Evolutionary conservation across 2,329 filamentous ascomycete species (phyloP).

Genomic region (Sporothrix inflata): DNA sequence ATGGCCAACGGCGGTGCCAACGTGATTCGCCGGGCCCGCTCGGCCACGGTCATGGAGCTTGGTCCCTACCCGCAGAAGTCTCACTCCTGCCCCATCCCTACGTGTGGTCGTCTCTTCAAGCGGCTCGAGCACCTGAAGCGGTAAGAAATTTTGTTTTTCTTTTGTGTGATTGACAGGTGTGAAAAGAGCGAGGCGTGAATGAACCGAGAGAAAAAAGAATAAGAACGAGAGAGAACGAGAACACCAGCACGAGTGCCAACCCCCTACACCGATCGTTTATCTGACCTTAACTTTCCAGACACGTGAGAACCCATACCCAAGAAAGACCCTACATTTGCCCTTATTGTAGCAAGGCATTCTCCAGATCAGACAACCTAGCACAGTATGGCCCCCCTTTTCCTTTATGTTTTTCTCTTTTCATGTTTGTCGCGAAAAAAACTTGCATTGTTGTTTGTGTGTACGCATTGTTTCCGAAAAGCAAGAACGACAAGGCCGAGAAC

Average conservation of each 20-base stretch:
- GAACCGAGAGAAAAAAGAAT: not conserved
- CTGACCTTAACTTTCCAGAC: conserved; percentile 66
- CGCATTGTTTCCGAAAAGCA: conserved; percentile 41
- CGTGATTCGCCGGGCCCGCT: conserved; percentile 85
- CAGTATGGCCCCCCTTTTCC: conserved; percentile 68
- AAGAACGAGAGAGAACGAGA: not conserved
- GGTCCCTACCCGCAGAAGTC: conserved; percentile 97
- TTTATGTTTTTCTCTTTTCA: conserved; percentile 42
- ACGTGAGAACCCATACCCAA: conserved; percentile 98
- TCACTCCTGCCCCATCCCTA: conserved; percentile 98
- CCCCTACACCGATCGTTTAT: conserved; percentile 47
- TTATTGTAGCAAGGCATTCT: conserved; percentile 98
- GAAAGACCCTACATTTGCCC: conserved; percentile 98
- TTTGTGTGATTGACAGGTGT: conserved; percentile 26
- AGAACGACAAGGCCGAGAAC: conserved; percentile 25
- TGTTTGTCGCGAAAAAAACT: conserved; percentile 39
- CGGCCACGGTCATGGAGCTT: conserved; percentile 94
- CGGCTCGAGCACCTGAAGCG: conserved; percentile 98
- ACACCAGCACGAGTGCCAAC: not conserved
- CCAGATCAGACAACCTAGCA: conserved; percentile 96
- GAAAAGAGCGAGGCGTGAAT: conserved; percentile 27
- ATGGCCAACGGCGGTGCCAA: conserved; percentile 69
- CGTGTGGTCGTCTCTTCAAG: conserved; percentile 97
- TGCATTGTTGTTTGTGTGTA: conserved; percentile 41
- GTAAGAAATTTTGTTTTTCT: conserved; percentile 65